Evolutionary conservation across 169 alveolate genomes (phyloP), one percentile per base, ranked within the genome.

Genomic region (Plasmodium yoelii): DNA sequence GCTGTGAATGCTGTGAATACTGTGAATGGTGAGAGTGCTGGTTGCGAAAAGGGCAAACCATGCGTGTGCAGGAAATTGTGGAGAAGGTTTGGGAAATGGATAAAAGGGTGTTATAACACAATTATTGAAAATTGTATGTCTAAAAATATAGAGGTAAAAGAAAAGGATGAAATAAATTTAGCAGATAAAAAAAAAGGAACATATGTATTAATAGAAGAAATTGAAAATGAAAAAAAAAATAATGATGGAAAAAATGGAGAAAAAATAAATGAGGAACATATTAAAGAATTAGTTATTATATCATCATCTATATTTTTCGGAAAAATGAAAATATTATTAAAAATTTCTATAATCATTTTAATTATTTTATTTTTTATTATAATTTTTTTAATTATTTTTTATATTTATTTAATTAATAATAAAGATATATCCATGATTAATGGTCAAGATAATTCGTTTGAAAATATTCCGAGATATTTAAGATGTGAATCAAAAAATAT

Each of bases 261-360:
- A 46, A 5, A 67, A 9, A 15, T 5, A 22, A 1, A 44, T 2
- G 19, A 18, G 24, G 61, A 15, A 19, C 51, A 49, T 15, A 42
- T 26, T 12, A 77, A 77, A 51, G 88, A 77, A 26, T 22, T 77
- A n/a, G 63, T 77, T 19, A 49, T 77, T 15, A 57, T 63, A 77
- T 61, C 88, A 49, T 68, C 88, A 26, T 77, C 88, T 5, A 39
- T 77, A 9, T 63, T 77, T 26, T 63, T 63, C 63, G 88, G 88
- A 13, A 13, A 63, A 1, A 77, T 77, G 88, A 44, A 51, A 46
- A 42, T 19, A 1, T 0, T 64, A 26, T 22, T 77, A 13, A 7
- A 57, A 7, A 26, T 34, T 5, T 47, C 51, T 10, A 49, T 64
- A n/a, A 49, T 46, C 15, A 51, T 77, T 51, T 49, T 77, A 51